Evolutionary conservation across 495 filamentous ascomycete genomes (phyloP).

Genomic region (Letharia columbiana): DNA sequence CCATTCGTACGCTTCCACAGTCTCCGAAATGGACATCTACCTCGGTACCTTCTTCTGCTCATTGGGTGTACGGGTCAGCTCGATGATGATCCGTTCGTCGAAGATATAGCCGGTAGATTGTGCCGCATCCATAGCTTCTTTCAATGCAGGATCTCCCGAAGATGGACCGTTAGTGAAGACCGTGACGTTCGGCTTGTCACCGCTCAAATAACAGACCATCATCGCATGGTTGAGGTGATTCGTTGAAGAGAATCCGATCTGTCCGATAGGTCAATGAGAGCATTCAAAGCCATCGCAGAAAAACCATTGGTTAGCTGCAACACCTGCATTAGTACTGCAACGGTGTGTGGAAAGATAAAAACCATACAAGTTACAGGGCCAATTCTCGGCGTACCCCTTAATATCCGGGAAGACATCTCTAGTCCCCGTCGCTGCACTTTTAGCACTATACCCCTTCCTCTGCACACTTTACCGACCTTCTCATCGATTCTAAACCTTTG

Average conservation of each 20-base stretch:
- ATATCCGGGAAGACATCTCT: constrained; percentile 33
- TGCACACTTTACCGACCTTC: constrained; percentile 22
- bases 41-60: not conserved
- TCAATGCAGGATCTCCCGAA: constrained; percentile 3
- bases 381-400: constrained; percentile 31
- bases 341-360: not conserved
- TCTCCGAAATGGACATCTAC: constrained; percentile 3
- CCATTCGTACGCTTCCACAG: not conserved
- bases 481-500: constrained; percentile 31
- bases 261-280: not conserved
- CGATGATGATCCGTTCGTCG: not conserved
- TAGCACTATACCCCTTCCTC: constrained; percentile 39
- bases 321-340: constrained; percentile 6
- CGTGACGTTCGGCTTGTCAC: constrained; percentile 25
- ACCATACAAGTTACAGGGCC: constrained; percentile 29
- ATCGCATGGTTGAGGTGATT: constrained; percentile 10
- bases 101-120: not conserved
- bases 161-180: constrained; percentile 30
- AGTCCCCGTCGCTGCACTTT: constrained; percentile 39
- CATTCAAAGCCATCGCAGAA: not conserved
- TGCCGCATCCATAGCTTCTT: constrained; percentile 1
- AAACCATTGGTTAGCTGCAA: not conserved
- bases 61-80: not conserved
- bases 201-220: constrained; percentile 20
- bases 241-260: not conserved